A percentile compares a stretch with the other conserved stretches of the same genome.
These are phyloP conservation scores for Haematococcus lacustris DNA, from an alignment of 139 green algal genomes.

Conservation along the genomic window DNA sequence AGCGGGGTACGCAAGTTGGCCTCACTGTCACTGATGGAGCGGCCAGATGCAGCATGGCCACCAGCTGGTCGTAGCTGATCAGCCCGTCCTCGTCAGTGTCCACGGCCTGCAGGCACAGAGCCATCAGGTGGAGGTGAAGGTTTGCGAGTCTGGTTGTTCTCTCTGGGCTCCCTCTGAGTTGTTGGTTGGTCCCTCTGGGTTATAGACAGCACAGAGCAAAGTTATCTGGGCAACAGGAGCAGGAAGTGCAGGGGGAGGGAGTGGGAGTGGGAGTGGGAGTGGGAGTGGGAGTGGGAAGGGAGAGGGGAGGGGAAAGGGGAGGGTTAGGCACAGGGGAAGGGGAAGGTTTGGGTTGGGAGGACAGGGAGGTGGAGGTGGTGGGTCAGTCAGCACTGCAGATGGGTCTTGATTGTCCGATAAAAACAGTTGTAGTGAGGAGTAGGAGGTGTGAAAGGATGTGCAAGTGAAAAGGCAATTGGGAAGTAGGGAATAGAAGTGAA, in stretches of 20 bases:
- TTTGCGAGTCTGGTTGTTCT: too few species aligned
- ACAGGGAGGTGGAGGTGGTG: too few species aligned
- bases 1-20: too few species aligned
- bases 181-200: background rate
- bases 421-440: too few species aligned
- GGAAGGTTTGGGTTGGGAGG: too few species aligned
- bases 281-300: background rate
- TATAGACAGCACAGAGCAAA: background rate
- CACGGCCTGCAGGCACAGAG: constrained; percentile 16
- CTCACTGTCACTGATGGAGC: constrained; percentile 7
- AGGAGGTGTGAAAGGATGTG: background rate
- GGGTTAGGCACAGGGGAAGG: too few species aligned
- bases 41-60: background rate
- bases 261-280: background rate
- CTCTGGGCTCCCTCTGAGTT: too few species aligned
- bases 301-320: too few species aligned
- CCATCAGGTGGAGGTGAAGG: background rate
- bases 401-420: too few species aligned
- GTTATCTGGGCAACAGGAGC: background rate
- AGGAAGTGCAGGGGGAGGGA: background rate
- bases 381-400: too few species aligned
- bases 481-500: background rate
- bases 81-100: constrained; percentile 30
- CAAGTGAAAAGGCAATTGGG: background rate
- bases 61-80: constrained; percentile 32